phyloP scores from a whole-genome alignment of 495 filamentous ascomycete genomes.

The Lentithecium fluviatile region DNA sequence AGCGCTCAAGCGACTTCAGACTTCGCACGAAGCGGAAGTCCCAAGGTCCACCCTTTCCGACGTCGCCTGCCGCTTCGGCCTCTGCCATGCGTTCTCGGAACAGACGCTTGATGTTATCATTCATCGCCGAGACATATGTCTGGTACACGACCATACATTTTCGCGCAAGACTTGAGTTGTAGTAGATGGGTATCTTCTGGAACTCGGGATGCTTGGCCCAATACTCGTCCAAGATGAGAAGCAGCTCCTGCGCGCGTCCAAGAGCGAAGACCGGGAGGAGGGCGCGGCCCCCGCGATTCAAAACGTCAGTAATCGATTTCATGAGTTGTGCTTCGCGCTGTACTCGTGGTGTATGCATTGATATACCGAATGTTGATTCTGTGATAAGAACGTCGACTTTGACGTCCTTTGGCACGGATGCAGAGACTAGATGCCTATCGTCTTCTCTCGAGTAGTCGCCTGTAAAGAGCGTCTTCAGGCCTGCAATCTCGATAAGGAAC shows the following conservation, averaged over 20 bases:
- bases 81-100: conserved; percentile 85
- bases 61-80: conserved; percentile 69
- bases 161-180: conserved; percentile 86
- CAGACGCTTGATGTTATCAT: conserved; percentile 92
- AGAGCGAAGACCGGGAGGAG: conserved; percentile 95
- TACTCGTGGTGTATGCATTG: conserved; percentile 79
- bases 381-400: conserved; percentile 96
- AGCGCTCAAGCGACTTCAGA: conserved; percentile 87
- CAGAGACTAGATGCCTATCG: conserved; percentile 91
- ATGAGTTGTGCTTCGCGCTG: conserved; percentile 91
- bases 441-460: conserved; percentile 95
- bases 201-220: conserved; percentile 84
- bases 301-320: conserved; percentile 86
- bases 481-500: conserved; percentile 95
- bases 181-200: conserved; percentile 92
- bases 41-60: conserved; percentile 80
- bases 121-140: conserved; percentile 96
- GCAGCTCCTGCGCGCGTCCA: conserved; percentile 86
- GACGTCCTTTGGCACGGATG: conserved; percentile 76
- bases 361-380: conserved; percentile 94
- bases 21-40: conserved; percentile 90
- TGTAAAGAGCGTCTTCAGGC: conserved; percentile 93
- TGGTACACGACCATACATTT: conserved; percentile 99
- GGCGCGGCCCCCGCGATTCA: conserved; percentile 87
- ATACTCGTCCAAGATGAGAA: conserved; percentile 95